These are phyloP conservation scores for Amanita muscaria DNA, from an alignment of 768 basidiomycete species.

Conservation along the genomic window DNA sequence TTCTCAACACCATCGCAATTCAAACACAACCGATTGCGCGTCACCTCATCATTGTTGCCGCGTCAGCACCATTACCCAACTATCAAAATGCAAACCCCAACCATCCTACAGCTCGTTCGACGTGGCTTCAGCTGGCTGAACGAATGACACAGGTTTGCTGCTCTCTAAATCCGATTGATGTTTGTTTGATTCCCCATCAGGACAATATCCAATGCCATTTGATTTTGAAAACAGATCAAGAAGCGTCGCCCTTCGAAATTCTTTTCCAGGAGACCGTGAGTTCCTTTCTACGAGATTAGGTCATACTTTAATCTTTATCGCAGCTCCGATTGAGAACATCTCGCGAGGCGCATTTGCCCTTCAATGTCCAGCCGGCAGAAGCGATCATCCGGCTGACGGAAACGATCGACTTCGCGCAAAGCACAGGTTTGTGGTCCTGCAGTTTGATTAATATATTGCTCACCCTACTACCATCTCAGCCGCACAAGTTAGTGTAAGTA, in stretches of 20 bases:
- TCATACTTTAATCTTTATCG: slow-evolving; percentile 11
- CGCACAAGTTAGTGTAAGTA: no score
- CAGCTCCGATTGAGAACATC: slow-evolving; percentile 28
- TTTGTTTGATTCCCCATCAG: slow-evolving; percentile 23
- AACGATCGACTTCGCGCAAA: background rate
- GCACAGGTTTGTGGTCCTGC: background rate
- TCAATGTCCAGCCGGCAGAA: slow-evolving; percentile 1
- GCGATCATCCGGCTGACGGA: slow-evolving; percentile 2
- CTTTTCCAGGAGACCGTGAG: slow-evolving; percentile 42
- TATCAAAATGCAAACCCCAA: slow-evolving; percentile 17
- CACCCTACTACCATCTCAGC: no score
- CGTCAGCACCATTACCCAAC: slow-evolving; percentile 33
- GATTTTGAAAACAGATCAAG: slow-evolving; percentile 37
- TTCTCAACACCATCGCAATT: slow-evolving; percentile 25
- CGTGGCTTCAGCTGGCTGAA: slow-evolving; percentile 34
- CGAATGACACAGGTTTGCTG: slow-evolving; percentile 35
- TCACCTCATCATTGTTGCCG: slow-evolving; percentile 50
- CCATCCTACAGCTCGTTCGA: slow-evolving; percentile 23
- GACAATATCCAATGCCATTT: slow-evolving; percentile 50
- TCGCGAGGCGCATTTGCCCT: slow-evolving; percentile 13
- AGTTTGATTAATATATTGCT: background rate
- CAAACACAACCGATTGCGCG: slow-evolving; percentile 26
- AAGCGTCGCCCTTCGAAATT: slow-evolving; percentile 36
- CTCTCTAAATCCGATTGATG: background rate
- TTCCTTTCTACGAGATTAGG: background rate